Conservation (phyloP, 2,329 filamentous ascomycete genomes). For the Lachnellula suecica region DNA sequence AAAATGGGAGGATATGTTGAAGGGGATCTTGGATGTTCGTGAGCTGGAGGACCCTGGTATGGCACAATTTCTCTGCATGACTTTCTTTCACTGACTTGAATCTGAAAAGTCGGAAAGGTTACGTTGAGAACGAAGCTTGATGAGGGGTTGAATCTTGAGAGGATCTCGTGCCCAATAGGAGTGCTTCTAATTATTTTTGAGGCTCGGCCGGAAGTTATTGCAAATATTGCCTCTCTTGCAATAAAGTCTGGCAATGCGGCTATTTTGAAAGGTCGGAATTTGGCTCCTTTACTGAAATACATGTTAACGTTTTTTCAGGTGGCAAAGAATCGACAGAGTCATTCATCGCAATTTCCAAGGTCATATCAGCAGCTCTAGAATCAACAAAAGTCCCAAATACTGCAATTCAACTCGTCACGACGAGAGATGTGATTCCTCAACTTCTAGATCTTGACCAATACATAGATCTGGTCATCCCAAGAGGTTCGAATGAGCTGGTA, state of each 20-base stretch:
- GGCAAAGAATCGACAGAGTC: constrained; percentile 95
- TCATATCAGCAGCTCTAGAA: constrained; percentile 77
- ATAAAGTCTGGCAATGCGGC: constrained; percentile 97
- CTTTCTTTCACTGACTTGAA: constrained; percentile 7
- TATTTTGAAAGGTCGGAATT: constrained; percentile 76
- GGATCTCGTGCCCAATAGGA: constrained; percentile 91
- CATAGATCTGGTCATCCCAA: constrained; percentile 93
- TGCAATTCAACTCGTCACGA: constrained; percentile 91
- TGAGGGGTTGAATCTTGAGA: constrained; percentile 79
- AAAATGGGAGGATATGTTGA: constrained; percentile 97
- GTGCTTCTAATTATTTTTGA: constrained; percentile 99
- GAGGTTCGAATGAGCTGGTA: constrained; percentile 44
- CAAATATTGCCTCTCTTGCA: constrained; percentile 92
- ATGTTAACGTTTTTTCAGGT: constrained; percentile 45
- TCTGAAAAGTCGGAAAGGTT: constrained; percentile 69
- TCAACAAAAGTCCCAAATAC: constrained; percentile 75
- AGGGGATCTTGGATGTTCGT: constrained; percentile 87
- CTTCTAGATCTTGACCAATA: constrained; percentile 82
- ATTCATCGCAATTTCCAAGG: constrained; percentile 85
- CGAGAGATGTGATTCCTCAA: constrained; percentile 84
- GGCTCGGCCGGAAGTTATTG: constrained; percentile 94
- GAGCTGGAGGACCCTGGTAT: constrained; percentile 81
- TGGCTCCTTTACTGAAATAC: not conserved
- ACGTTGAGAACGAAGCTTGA: constrained; percentile 84
- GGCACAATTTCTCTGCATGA: constrained; percentile 4